Conservation (phyloP, 1,139 yeast genomes). For the Diutina siamensis region DNA sequence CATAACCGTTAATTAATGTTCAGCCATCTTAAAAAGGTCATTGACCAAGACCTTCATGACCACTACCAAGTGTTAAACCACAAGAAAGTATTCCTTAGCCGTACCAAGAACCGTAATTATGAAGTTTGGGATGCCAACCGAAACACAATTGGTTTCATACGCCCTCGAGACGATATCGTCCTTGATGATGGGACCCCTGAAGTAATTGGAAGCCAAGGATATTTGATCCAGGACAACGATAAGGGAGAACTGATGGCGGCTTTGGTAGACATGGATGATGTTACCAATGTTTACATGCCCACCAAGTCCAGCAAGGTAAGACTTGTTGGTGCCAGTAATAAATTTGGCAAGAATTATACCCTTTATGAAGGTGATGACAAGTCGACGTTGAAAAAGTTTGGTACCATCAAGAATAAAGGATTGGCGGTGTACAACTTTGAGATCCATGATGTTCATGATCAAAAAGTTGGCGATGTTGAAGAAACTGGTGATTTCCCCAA, state of each 20-base stretch:
- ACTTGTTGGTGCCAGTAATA: slow-evolving; percentile 29
- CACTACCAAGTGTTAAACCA: neutral
- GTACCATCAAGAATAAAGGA: neutral
- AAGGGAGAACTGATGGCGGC: neutral
- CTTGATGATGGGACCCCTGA: neutral
- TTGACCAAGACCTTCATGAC: neutral
- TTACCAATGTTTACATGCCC: neutral
- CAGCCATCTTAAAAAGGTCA: neutral
- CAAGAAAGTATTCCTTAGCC: neutral
- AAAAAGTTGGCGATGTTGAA: neutral
- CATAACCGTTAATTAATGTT: neutral
- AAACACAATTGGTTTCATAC: neutral
- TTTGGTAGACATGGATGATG: neutral
- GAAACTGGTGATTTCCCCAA: neutral
- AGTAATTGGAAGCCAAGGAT: neutral
- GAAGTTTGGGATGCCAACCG: neutral
- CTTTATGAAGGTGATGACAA: slow-evolving; percentile 50
- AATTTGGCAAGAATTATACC: slow-evolving; percentile 74
- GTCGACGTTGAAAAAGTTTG: neutral
- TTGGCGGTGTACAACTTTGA: no score
- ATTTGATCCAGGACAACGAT: neutral
- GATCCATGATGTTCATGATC: neutral
- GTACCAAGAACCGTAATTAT: neutral
- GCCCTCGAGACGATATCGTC: neutral
- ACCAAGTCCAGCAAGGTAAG: neutral